Evolutionary conservation across 805 yeast species (phyloP), one percentile per base, ranked within the genome.

Genomic region (Starmerella stellata): DNA sequence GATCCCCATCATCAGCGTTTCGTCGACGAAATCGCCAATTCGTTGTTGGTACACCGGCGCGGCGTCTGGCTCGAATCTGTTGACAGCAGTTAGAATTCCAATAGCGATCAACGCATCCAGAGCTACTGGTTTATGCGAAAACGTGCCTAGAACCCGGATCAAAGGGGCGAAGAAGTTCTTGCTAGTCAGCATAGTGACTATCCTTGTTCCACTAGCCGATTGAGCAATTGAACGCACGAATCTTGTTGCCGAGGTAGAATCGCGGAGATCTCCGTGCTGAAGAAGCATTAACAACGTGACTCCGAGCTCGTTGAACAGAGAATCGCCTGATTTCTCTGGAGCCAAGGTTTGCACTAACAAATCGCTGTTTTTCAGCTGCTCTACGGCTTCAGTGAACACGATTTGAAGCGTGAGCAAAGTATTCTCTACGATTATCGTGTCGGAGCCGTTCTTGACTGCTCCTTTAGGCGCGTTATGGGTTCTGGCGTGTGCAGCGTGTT

Each of bases 11-110:
- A 62, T 60, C 16, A 55, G 51, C 1, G 48, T 44, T 32, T 57
- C 59, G 36, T 62, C 63, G 8, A 58, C 55, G 42, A 57, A 60
- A 38, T 60, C 65, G n/a, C 61, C 45, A 7, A 61, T 45, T 16
- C 63, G 50, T 15, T 56, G 52, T 36, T 46, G 53, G 40, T 62
- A 62, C 1, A 61, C 58, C 36, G 57, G 56, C 20, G 49, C 49
- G 7, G 38, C 41, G 16, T 59, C 58, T 34, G 59, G 62, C 33
- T 54, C 49, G 38, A 43, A 47, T 38, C 52, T 54, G 45, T 59
- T 59, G 38, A 58, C 50, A 36, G 53, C 56, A 5, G 63, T 52
- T n/a, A 62, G 47, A 2, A 60, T 43, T 4, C 64, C 66, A 17
- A 62, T 43, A 19, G 59, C 44, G 1, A 49, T 38, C 29, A 61